These are phyloP conservation scores for Lactarius psammicola DNA, from an alignment of 768 basidiomycete species.

Conservation along the genomic window DNA sequence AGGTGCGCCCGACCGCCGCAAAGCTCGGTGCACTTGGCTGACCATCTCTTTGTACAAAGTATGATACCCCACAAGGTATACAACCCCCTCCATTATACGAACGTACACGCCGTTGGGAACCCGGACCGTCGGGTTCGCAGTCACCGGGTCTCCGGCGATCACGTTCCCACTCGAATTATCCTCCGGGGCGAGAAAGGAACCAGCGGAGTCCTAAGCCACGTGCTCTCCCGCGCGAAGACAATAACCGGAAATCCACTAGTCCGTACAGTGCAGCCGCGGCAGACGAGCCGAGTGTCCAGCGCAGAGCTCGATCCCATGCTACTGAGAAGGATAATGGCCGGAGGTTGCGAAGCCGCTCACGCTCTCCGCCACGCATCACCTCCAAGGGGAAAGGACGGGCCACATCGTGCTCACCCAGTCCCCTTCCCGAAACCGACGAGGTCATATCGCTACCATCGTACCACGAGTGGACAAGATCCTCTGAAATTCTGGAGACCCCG, in stretches of 20 bases:
- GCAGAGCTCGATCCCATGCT: background rate
- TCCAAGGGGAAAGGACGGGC: slow-evolving; percentile 21
- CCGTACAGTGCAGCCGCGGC: background rate
- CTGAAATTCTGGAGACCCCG: background rate
- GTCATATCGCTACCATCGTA: background rate
- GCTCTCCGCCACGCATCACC: background rate
- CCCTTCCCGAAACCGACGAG: background rate
- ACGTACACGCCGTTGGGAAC: slow-evolving; percentile 35
- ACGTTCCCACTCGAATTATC: slow-evolving; percentile 22
- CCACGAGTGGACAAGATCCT: background rate
- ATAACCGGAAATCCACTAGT: background rate
- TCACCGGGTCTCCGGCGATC: slow-evolving; percentile 31
- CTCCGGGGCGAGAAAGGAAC: slow-evolving; percentile 19
- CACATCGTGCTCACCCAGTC: background rate
- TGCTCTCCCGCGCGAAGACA: background rate
- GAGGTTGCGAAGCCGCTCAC: background rate
- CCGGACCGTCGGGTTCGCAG: slow-evolving; percentile 25
- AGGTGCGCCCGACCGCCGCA: slow-evolving; percentile 46
- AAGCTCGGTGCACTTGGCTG: background rate
- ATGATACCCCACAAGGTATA: slow-evolving; percentile 50
- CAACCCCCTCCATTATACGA: slow-evolving; percentile 38
- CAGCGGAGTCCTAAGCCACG: background rate
- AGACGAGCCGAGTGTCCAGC: background rate
- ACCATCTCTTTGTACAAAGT: slow-evolving; percentile 41
- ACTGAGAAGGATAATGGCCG: background rate